Conservation (phyloP, 2,329 filamentous ascomycete species). For the Amauroascus niger region DNA sequence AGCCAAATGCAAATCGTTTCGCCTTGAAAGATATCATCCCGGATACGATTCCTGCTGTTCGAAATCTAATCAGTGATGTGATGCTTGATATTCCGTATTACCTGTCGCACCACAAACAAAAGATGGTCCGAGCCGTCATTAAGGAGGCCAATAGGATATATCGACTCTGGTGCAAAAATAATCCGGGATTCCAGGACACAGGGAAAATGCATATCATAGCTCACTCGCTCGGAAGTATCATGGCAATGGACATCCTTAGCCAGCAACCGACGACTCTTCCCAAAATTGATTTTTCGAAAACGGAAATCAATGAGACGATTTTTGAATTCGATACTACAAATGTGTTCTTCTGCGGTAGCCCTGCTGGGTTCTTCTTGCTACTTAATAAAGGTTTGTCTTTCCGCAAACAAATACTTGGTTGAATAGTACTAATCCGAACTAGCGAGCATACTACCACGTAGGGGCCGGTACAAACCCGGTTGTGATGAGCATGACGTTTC, state of each 20-base stretch:
- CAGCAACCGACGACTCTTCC: slow-evolving; percentile 70
- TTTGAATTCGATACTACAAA: slow-evolving; percentile 92
- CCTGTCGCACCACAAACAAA: slow-evolving; percentile 88
- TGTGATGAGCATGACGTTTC: slow-evolving; percentile 52
- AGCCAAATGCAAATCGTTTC: slow-evolving; percentile 53
- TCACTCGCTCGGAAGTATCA: slow-evolving; percentile 87
- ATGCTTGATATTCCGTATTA: slow-evolving; percentile 99
- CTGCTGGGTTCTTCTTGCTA: slow-evolving; percentile 83
- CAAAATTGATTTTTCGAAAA: slow-evolving; percentile 32
- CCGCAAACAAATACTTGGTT: not conserved
- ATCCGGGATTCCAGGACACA: slow-evolving; percentile 68
- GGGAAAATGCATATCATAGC: slow-evolving; percentile 87
- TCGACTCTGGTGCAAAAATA: slow-evolving; percentile 86
- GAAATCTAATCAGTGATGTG: slow-evolving; percentile 88
- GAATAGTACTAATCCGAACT: slow-evolving; percentile 12
- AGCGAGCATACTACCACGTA: slow-evolving; percentile 62
- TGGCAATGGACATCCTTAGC: slow-evolving; percentile 85
- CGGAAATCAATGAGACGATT: slow-evolving; percentile 42
- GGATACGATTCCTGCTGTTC: slow-evolving; percentile 79
- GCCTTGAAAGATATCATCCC: slow-evolving; percentile 84
- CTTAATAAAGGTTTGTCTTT: slow-evolving; percentile 52
- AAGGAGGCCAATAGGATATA: slow-evolving; percentile 93
- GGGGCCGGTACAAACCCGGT: slow-evolving; percentile 64
- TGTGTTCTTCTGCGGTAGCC: slow-evolving; percentile 81
- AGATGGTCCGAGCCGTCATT: slow-evolving; percentile 84